phyloP scores from a whole-genome alignment of 2,329 filamentous ascomycete genomes.

The Aspergillus udagawae region DNA sequence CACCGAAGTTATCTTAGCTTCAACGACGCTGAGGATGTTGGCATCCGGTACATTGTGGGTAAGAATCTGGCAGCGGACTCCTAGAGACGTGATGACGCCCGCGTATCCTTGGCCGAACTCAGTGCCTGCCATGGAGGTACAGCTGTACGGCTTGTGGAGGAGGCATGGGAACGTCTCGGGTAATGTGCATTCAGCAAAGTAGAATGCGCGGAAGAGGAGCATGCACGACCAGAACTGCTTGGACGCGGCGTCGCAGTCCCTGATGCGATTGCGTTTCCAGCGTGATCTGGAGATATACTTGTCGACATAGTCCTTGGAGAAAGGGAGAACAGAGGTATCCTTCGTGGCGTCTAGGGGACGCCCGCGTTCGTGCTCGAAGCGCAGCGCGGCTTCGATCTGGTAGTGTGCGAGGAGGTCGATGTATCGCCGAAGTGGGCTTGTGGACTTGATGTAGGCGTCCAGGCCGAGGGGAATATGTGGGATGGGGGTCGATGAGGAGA shows the following conservation, averaged over 20 bases:
- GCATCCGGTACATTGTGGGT: slow-evolving; percentile 21
- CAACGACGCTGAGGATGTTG: slow-evolving; percentile 30
- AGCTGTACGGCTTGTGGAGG: slow-evolving; percentile 25
- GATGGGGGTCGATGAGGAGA: slow-evolving; percentile 45
- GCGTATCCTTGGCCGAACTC: slow-evolving; percentile 19
- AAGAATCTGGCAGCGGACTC: slow-evolving; percentile 27
- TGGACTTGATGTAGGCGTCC: slow-evolving; percentile 54
- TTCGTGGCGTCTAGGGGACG: slow-evolving; percentile 35
- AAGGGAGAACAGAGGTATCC: slow-evolving; percentile 43
- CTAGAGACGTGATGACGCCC: slow-evolving; percentile 29
- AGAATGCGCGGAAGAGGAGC: slow-evolving; percentile 55
- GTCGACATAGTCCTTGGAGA: slow-evolving; percentile 46
- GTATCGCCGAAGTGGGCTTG: slow-evolving; percentile 59
- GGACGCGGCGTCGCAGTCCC: slow-evolving; percentile 37
- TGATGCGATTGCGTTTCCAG: slow-evolving; percentile 39
- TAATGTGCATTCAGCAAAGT: slow-evolving; percentile 51
- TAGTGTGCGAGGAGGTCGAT: slow-evolving; percentile 60
- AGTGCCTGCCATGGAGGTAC: slow-evolving; percentile 18
- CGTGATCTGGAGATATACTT: slow-evolving; percentile 44
- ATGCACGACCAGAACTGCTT: slow-evolving; percentile 49
- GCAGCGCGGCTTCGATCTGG: slow-evolving; percentile 61
- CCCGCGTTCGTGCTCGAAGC: slow-evolving; percentile 49
- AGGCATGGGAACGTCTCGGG: slow-evolving; percentile 45
- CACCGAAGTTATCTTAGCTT: slow-evolving; percentile 31
- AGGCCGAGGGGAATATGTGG: slow-evolving; percentile 51